Base-by-base conservation (phyloP, 2,329 filamentous ascomycete species). In the Ceratocystis smalleyi region DNA sequence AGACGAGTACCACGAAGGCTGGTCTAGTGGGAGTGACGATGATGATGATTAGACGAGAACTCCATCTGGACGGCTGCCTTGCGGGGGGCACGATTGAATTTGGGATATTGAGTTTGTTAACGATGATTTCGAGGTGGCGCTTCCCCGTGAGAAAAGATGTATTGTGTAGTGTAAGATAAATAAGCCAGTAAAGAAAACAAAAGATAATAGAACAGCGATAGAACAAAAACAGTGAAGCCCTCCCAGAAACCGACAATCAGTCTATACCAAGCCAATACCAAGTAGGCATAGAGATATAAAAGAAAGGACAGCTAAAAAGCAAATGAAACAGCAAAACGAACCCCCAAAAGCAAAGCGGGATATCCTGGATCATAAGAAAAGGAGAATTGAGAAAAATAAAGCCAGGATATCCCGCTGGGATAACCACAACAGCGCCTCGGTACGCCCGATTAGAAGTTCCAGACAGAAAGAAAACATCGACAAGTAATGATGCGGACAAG, bases 1-100 rank as follows among this genome's bases (percentile, higher is more conserved):
- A 1, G 91, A 96, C 71, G 88, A 88, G 66, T 97, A 96, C 72
- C 85, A 89, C 69, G 89, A 94, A 67, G 90, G 90, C 1, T 96
- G 89, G 88, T 85, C 84, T 12, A 90, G 87, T 70, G 89, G 85
- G 27, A 86, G 83, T 65, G 87, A 89, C 69, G 80, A 84, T 7
- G 85, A 83, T 22, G 84, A 89, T 65, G 86, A 89, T 61, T 78
- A 51, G 57, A 19, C 12, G 10, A 1, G 19, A 49, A 22, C 10
- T 49, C 17, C 15, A 12, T 22, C 47, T 27, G n/a, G 22, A 47
- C 45, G 17, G 17, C 19, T 47, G 17, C 7, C 3, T 24, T 24
- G 8, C 19, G 2, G 15, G 15, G 22, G 4, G 6, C 4, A 51
- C n/a, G 22, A 15, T n/a, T 24, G 47, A n/a, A 17, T 51, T 54